Percentiles rank a stretch among this genome's conserved stretches.
Conservation (phyloP, 225 moss, liverwort and hornwort species). For the Pseudoscleropodium purum region DNA sequence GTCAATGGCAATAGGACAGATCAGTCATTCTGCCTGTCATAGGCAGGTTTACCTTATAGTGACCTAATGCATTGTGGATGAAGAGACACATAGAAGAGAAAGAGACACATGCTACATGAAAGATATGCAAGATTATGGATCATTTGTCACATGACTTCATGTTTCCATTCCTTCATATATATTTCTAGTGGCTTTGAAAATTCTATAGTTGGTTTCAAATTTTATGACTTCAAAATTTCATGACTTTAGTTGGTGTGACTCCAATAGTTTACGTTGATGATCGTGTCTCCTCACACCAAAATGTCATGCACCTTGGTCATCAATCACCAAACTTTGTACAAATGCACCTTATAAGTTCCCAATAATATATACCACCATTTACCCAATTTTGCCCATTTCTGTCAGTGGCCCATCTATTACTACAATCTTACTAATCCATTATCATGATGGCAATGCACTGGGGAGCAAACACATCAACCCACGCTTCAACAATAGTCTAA, state of each 20-base stretch:
- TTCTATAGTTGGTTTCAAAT: background rate
- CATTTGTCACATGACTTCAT: fast-evolving
- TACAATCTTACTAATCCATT: too few relatives aligned
- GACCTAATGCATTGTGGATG: background rate
- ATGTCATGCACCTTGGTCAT: background rate
- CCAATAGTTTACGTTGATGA: background rate
- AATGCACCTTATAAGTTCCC: too few relatives aligned
- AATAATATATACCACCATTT: too few relatives aligned
- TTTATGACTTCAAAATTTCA: background rate
- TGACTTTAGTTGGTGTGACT: background rate
- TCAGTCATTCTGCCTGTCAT: too few relatives aligned
- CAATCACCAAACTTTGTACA: background rate
- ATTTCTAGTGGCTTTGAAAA: background rate
- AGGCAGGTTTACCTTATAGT: too few relatives aligned
- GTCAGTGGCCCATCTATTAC: too few relatives aligned
- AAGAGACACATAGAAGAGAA: background rate
- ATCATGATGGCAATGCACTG: too few relatives aligned
- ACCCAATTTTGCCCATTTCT: too few relatives aligned
- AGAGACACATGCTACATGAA: background rate
- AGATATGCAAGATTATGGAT: background rate
- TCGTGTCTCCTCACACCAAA: too few relatives aligned
- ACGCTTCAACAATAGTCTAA: too few relatives aligned
- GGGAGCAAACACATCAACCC: too few relatives aligned
- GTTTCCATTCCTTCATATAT: background rate
- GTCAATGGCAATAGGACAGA: too few relatives aligned